Conservation (phyloP, 1,139 yeast genomes). For the Yamadazyma trypodendri region DNA sequence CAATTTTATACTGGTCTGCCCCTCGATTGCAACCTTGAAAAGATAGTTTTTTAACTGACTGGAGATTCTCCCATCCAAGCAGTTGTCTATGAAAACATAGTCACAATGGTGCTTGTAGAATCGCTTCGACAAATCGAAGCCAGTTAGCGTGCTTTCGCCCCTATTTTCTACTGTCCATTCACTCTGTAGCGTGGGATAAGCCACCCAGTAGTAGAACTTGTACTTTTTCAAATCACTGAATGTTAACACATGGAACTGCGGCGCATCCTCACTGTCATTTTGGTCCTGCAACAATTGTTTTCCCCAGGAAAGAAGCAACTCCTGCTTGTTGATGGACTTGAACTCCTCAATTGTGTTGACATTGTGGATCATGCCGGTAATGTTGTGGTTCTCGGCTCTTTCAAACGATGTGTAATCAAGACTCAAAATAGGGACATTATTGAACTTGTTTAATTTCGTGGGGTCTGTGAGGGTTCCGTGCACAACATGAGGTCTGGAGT, state of each 20-base stretch:
- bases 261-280: constrained; percentile 8
- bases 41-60: constrained; percentile 67
- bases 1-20: constrained; percentile 36
- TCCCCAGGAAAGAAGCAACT: constrained; percentile 51
- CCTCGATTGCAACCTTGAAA: constrained; percentile 47
- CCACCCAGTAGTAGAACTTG: constrained; percentile 86
- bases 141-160: constrained; percentile 5
- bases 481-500: constrained; percentile 44
- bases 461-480: constrained; percentile 37
- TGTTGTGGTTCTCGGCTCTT: constrained; percentile 14
- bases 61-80: constrained; percentile 53
- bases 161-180: constrained; percentile 30
- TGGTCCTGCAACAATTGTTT: constrained; percentile 17
- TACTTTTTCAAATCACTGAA: constrained; percentile 89
- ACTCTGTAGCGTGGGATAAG: constrained; percentile 63
- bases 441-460: constrained; percentile 34
- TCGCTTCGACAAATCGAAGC: constrained; percentile 5
- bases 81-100: constrained; percentile 64
- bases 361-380: constrained; percentile 48
- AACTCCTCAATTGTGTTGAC: constrained; percentile 86
- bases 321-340: constrained; percentile 61
- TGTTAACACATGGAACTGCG: constrained; percentile 57
- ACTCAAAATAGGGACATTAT: constrained; percentile 39
- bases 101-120: constrained; percentile 8
- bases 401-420: constrained; percentile 46